A percentile compares a stretch with the other conserved stretches of the same genome.
Evolutionary conservation across 106 monocot genomes (phyloP).

Genomic region (Dendrobium huoshanense): DNA sequence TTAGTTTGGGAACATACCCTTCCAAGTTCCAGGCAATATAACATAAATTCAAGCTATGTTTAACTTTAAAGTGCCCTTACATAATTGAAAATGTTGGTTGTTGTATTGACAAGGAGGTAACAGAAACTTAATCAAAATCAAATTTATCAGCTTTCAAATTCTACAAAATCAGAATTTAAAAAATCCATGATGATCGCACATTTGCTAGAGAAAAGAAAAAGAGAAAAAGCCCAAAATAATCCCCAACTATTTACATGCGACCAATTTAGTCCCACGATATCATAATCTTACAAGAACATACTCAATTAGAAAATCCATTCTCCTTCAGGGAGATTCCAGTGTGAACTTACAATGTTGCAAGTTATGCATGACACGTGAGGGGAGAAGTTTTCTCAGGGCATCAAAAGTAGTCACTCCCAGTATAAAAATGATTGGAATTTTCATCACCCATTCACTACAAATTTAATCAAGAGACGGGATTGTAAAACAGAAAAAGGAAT

Average conservation of each 20-base stretch:
- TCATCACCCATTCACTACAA: slow-evolving; percentile 83
- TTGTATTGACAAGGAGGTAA: neutral
- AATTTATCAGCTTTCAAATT: neutral
- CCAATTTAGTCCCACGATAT: no score
- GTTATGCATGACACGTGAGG: slow-evolving; percentile 39
- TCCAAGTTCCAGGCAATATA: neutral
- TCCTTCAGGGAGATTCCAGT: slow-evolving; percentile 53
- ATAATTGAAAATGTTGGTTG: neutral
- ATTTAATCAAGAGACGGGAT: neutral
- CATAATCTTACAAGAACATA: slow-evolving; percentile 50
- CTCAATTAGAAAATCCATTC: slow-evolving; percentile 78
- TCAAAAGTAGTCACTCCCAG: slow-evolving; percentile 78
- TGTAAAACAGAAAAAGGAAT: slow-evolving; percentile 3
- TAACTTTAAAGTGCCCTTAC: neutral
- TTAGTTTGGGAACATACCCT: neutral
- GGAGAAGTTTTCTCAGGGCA: slow-evolving; percentile 46
- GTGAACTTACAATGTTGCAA: slow-evolving; percentile 58
- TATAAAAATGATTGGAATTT: slow-evolving; percentile 78
- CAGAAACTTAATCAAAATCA: neutral
- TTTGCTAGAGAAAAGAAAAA: neutral
- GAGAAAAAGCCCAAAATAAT: neutral
- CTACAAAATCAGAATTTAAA: neutral
- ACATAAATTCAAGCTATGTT: neutral
- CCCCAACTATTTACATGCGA: no score
- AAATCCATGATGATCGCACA: neutral